A percentile compares a stretch with the other conserved stretches of the same genome.
These are phyloP conservation scores for Pestalotiopsis fici DNA, from an alignment of 2,329 filamentous ascomycete species.

Conservation along the genomic window DNA sequence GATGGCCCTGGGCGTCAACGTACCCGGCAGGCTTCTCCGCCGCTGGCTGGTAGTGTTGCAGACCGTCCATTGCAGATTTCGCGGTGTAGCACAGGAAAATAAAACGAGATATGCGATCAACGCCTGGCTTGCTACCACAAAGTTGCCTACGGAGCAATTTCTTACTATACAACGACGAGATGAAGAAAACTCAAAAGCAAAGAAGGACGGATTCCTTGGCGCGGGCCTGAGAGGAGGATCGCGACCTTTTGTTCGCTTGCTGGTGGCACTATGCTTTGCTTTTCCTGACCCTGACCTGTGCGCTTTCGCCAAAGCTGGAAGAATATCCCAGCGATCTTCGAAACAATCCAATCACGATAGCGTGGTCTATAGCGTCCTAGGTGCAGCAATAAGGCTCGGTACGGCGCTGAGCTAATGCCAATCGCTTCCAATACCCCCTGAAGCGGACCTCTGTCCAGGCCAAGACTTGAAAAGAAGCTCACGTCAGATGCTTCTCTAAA, in stretches of 20 bases:
- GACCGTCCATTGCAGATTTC: neutral
- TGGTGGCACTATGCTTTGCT: neutral
- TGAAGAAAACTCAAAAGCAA: neutral
- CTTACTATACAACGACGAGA: neutral
- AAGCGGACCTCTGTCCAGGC: neutral
- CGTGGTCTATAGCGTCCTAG: neutral
- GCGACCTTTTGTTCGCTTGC: neutral
- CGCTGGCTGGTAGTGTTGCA: neutral
- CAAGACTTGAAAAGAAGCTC: neutral
- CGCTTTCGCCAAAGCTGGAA: neutral
- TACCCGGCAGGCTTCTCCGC: conserved; percentile 4
- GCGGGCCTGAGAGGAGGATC: neutral
- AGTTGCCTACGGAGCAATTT: neutral
- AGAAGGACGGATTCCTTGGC: neutral
- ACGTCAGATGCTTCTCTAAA: neutral
- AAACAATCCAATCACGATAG: neutral
- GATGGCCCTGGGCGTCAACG: neutral
- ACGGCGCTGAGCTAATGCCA: neutral
- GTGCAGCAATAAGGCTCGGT: neutral
- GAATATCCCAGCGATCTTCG: neutral
- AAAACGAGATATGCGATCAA: neutral
- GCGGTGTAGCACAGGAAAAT: neutral
- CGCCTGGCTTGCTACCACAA: neutral
- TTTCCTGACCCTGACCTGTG: neutral
- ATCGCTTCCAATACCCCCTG: neutral